Conservation (phyloP, 352 stramenopile genomes). For the Phytophthora idaei region DNA sequence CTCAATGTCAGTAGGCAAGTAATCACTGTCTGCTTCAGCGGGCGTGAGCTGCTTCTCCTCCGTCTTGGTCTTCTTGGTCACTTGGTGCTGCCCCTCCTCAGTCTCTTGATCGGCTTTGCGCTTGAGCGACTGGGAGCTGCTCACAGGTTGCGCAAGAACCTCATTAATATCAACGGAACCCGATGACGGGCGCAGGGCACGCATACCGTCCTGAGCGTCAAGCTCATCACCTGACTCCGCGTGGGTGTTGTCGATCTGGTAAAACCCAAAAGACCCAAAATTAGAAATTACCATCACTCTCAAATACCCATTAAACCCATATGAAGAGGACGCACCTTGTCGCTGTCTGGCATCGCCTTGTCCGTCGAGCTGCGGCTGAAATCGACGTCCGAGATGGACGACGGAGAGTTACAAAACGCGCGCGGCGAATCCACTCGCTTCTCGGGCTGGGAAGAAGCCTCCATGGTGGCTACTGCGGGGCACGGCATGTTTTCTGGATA, state of each 20-base stretch:
- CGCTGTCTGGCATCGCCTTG: conserved; percentile 11
- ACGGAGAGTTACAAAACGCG: conserved; percentile 60
- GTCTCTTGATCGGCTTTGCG: conserved; percentile 52
- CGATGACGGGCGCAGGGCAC: conserved; percentile 32
- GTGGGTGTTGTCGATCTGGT: conserved; percentile 7
- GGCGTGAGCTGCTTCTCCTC: conserved; percentile 21
- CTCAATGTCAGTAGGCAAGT: conserved; percentile 46
- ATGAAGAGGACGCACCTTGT: conserved; percentile 41
- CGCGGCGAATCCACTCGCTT: conserved; percentile 43
- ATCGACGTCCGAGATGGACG: conserved; percentile 68
- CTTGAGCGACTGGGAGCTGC: conserved; percentile 67
- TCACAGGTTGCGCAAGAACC: conserved; percentile 66
- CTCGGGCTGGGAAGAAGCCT: conserved; percentile 23
- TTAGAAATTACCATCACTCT: conserved; percentile 2
- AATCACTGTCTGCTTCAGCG: conserved; percentile 46
- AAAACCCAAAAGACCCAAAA: conserved; percentile 11
- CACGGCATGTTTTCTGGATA: conserved; percentile 25
- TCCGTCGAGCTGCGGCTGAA: conserved; percentile 21
- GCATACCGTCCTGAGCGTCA: conserved; percentile 42
- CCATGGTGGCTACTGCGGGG: conserved; percentile 14
- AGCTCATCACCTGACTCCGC: conserved; percentile 46
- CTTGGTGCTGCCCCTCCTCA: conserved; percentile 30
- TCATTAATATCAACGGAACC: conserved; percentile 78
- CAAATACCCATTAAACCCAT: conserved; percentile 6
- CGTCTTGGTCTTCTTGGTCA: conserved; percentile 41